Conservation (phyloP, 257 asterid species). For the Datura wrightii region DNA sequence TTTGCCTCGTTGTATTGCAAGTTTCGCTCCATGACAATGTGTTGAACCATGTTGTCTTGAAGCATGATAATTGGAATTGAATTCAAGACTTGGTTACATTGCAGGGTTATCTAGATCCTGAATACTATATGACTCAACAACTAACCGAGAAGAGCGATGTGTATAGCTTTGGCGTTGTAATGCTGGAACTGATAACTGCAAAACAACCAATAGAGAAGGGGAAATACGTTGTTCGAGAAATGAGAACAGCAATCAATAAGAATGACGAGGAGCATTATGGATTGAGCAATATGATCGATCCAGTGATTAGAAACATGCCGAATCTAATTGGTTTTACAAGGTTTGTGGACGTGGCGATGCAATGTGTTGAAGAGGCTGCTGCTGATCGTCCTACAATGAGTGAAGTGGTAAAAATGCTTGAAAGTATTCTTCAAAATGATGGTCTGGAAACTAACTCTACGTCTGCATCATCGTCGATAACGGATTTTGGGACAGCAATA, state of each 20-base stretch:
- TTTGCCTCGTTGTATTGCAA: too few species aligned
- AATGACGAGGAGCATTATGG: constrained; percentile 69
- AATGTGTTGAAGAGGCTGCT: constrained; percentile 88
- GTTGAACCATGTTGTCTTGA: background rate
- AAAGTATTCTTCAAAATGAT: constrained; percentile 68
- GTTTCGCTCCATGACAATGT: too few species aligned
- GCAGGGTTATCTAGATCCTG: constrained; percentile 95
- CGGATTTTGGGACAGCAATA: constrained; percentile 65
- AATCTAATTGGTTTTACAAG: constrained; percentile 62
- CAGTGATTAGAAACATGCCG: constrained; percentile 52
- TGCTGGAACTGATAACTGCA: constrained; percentile 87
- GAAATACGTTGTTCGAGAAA: constrained; percentile 81
- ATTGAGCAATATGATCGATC: constrained; percentile 66
- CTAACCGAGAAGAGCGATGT: constrained; percentile 91
- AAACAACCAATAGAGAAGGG: constrained; percentile 91
- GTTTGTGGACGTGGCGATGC: constrained; percentile 80
- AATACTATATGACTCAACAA: constrained; percentile 95
- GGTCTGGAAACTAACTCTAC: constrained; percentile 73
- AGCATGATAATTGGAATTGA: background rate
- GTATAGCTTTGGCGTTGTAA: constrained; percentile 92
- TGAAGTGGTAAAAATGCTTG: constrained; percentile 79
- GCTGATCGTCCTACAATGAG: constrained; percentile 87
- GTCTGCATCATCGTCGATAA: constrained; percentile 80
- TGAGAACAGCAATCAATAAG: constrained; percentile 57
- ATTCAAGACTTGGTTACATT: background rate